A percentile compares a stretch with the other conserved stretches of the same genome.
phyloP scores from a whole-genome alignment of 2,329 filamentous ascomycete genomes.

The Aureobasidium pullulans region DNA sequence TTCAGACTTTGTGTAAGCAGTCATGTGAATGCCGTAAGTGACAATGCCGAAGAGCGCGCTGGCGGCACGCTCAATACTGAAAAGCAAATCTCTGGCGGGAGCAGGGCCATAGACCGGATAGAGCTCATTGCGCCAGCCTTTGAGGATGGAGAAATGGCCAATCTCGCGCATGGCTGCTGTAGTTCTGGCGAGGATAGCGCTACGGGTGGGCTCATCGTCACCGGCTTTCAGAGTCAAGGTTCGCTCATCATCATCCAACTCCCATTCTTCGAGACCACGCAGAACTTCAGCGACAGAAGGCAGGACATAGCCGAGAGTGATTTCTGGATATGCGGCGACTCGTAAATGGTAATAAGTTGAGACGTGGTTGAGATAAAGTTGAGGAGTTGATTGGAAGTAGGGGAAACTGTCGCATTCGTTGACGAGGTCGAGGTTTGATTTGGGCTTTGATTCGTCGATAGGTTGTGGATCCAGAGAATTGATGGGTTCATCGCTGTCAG shows the following conservation, averaged over 20 bases:
- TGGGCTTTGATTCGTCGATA: constrained; percentile 23
- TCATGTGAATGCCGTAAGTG: constrained; percentile 74
- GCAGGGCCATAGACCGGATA: constrained; percentile 66
- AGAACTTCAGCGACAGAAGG: constrained; percentile 54
- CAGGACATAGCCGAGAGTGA: constrained; percentile 52
- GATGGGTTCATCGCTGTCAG: constrained; percentile 3
- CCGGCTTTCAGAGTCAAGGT: constrained; percentile 54
- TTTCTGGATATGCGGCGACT: constrained; percentile 56
- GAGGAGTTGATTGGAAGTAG: constrained; percentile 56
- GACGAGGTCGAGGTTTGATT: constrained; percentile 48
- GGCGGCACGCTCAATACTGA: constrained; percentile 70
- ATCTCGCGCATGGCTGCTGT: constrained; percentile 61
- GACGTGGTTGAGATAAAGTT: constrained; percentile 43
- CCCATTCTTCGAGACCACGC: constrained; percentile 52
- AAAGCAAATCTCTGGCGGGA: constrained; percentile 52
- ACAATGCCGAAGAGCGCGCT: constrained; percentile 67
- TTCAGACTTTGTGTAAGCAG: constrained; percentile 54
- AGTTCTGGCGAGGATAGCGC: constrained; percentile 48
- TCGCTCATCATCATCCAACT: constrained; percentile 51
- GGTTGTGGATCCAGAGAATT: constrained; percentile 21
- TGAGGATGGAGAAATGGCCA: constrained; percentile 65
- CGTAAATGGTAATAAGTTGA: constrained; percentile 56
- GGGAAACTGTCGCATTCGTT: constrained; percentile 63
- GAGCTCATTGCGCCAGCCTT: constrained; percentile 71
- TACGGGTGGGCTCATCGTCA: constrained; percentile 56